Conservation (phyloP, 2,329 filamentous ascomycete genomes). For the Diaporthe ilicicola region DNA sequence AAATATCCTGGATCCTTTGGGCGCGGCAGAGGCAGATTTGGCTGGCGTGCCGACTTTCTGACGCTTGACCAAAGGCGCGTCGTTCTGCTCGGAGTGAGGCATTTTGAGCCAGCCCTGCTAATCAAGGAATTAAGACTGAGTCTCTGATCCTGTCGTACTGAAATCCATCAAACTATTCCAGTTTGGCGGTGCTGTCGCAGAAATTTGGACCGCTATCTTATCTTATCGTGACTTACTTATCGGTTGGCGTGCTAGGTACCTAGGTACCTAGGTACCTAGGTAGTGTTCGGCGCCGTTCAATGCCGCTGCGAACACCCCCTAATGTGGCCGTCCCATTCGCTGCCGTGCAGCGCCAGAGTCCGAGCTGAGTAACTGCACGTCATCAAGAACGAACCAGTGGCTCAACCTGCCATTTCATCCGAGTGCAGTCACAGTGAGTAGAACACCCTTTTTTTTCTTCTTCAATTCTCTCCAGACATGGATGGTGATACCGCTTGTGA, state of each 20-base stretch:
- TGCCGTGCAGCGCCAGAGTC: neutral
- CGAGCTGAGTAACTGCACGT: neutral
- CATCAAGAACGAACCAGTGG: neutral
- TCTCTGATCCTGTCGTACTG: neutral
- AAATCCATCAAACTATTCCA: neutral
- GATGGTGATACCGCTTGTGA: neutral
- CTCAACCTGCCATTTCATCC: neutral
- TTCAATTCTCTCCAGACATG: neutral
- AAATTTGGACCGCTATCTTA: conserved; percentile 20
- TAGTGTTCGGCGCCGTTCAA: neutral
- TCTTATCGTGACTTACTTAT: conserved; percentile 16
- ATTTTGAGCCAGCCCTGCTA: conserved; percentile 47
- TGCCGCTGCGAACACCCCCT: neutral
- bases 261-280: neutral
- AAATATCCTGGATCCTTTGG: conserved; percentile 80
- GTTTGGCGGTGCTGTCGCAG: neutral
- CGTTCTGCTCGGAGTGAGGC: conserved; percentile 63
- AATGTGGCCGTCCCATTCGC: neutral
- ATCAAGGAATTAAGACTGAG: neutral
- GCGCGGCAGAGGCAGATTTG: conserved; percentile 48
- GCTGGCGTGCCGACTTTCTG: conserved; percentile 68
- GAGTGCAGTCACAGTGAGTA: neutral
- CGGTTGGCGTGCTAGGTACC: too few relatives aligned
- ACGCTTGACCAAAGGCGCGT: conserved; percentile 76
- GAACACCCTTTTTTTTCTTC: neutral